Percentiles rank a stretch among this genome's conserved stretches.
These are phyloP conservation scores for Crithidia expoeki DNA, from an alignment of 208 protist species.

Conservation along the genomic window DNA sequence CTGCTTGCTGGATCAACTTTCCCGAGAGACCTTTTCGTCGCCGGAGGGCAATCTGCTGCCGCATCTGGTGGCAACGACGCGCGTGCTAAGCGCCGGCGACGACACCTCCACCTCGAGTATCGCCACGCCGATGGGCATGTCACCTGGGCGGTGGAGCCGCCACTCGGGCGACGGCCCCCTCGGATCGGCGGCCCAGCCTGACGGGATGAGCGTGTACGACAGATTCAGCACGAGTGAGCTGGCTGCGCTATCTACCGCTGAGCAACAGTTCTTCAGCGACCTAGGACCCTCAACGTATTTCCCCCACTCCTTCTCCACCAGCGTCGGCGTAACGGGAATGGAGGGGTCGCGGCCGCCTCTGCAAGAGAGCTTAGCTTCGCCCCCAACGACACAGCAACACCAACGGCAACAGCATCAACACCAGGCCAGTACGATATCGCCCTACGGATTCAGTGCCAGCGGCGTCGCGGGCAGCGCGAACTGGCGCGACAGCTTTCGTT, in stretches of 20 bases:
- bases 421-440: not conserved
- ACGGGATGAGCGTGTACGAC: conserved; percentile 22
- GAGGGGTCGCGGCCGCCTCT: conserved; percentile 19
- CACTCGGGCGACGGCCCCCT: conserved; percentile 19
- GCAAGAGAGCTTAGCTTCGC: conserved; percentile 1
- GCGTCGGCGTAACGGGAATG: conserved; percentile 15
- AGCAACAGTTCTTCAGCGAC: conserved; percentile 41
- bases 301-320: conserved; percentile 12
- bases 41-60: conserved; percentile 21
- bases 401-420: conserved; percentile 6
- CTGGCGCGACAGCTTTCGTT: conserved; percentile 21
- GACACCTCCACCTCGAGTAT: conserved; percentile 20
- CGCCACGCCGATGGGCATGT: conserved; percentile 12
- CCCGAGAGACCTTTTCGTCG: conserved; percentile 14
- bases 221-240: conserved; percentile 42
- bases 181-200: not conserved
- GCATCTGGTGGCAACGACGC: conserved; percentile 25
- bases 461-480: not conserved
- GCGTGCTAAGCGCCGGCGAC: conserved; percentile 21
- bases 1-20: conserved; percentile 21
- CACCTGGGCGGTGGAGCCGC: conserved; percentile 17
- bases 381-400: not conserved
- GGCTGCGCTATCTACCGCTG: conserved; percentile 21
- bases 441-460: conserved; percentile 1
- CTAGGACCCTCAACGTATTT: conserved; percentile 12